Evolutionary conservation across 441 rosid genomes (phyloP).

Genomic region (Populus hybrid): DNA sequence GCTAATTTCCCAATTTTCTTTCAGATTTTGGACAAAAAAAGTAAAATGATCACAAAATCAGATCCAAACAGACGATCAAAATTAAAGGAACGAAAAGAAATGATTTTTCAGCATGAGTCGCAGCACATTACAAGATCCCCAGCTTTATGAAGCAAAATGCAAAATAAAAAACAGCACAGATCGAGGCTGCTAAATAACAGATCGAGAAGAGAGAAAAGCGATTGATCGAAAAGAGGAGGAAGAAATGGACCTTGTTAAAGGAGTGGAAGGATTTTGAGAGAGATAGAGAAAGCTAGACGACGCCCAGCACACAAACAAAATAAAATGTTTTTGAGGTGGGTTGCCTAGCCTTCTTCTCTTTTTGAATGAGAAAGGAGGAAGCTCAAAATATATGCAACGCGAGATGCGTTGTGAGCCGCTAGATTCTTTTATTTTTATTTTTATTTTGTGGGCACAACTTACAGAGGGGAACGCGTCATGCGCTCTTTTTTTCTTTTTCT

Average conservation of each 20-base stretch:
- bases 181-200: not conserved
- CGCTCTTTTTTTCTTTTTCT: not conserved
- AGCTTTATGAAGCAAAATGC: not conserved
- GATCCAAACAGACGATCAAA: not conserved
- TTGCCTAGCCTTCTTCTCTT: not conserved
- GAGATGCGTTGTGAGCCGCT: conserved; percentile 28
- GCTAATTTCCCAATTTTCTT: not conserved
- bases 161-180: not conserved
- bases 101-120: not conserved
- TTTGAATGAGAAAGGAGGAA: not conserved
- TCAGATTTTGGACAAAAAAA: not conserved
- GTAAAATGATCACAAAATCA: not conserved
- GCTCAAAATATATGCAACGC: conserved; percentile 7
- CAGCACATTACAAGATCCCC: not conserved
- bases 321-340: not conserved
- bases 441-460: conserved; percentile 13
- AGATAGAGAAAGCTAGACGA: not conserved
- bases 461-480: conserved; percentile 23
- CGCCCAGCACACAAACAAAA: not conserved
- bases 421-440: conserved; percentile 14
- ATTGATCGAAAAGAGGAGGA: not conserved
- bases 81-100: not conserved
- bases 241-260: conserved; percentile 4
- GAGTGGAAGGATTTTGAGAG: not conserved
- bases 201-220: not conserved